Percentiles rank a stretch among this genome's conserved stretches.
Conservation (phyloP, 78 protist genomes). For the Guillardia theta region DNA sequence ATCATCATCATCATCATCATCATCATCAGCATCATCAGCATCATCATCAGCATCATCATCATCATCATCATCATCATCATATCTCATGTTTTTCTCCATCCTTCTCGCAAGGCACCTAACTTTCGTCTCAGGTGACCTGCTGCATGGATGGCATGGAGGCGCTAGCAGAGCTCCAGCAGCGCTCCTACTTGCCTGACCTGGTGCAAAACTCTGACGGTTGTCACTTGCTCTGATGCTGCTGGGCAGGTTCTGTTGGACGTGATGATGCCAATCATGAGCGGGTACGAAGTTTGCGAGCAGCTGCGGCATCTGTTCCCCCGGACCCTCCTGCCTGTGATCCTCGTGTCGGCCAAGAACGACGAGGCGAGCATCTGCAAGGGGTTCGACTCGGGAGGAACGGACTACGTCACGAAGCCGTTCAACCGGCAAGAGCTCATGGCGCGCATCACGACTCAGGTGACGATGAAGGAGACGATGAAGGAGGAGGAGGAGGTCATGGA, state of each 20-base stretch:
- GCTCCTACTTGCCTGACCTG: neutral
- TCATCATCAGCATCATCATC: too few species aligned
- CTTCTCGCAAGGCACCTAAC: too few species aligned
- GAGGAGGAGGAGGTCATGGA: neutral
- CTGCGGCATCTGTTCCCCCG: neutral
- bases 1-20: too few species aligned
- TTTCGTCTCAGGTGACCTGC: too few species aligned
- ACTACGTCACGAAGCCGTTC: neutral
- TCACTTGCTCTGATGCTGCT: too few species aligned
- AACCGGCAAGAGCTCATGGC: neutral
- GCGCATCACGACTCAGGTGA: neutral
- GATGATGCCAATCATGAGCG: neutral
- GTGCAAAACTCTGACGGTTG: too few species aligned
- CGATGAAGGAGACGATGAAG: neutral
- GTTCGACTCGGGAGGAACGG: neutral
- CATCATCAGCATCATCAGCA: too few species aligned
- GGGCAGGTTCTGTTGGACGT: neutral
- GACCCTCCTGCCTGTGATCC: neutral
- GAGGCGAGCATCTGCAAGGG: neutral
- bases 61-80: too few species aligned
- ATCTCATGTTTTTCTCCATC: too few species aligned
- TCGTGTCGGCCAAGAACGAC: neutral
- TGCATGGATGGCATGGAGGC: neutral
- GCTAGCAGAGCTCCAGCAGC: neutral
- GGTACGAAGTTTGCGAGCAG: neutral